Conservation (phyloP, 805 yeast species). For the Tetrapisispora iriomotensis region DNA sequence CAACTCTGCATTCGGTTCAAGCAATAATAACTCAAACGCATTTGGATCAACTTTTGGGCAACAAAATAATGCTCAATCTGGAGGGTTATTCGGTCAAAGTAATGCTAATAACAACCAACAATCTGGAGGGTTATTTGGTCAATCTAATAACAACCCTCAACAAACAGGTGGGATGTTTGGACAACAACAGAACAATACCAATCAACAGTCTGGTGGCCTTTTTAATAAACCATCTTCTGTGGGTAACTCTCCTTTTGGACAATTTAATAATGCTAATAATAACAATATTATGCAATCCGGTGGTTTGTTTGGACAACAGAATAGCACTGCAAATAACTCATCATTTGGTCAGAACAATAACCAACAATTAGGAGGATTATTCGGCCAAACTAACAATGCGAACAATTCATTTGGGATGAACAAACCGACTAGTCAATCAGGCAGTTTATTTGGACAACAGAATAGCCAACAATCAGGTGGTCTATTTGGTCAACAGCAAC, state of each 20-base stretch:
- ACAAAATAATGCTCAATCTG: slow-evolving; percentile 12
- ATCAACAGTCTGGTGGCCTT: no score
- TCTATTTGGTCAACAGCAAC: slow-evolving; percentile 24
- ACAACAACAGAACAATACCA: slow-evolving; percentile 9
- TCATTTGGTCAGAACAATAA: slow-evolving; percentile 32
- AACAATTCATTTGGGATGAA: neutral
- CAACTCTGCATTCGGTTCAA: slow-evolving; percentile 8
- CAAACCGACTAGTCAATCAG: slow-evolving; percentile 7
- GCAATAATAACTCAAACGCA: neutral
- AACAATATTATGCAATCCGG: slow-evolving; percentile 9
- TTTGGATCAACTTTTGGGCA: slow-evolving; percentile 27
- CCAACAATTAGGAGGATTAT: slow-evolving; percentile 20
- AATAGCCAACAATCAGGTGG: slow-evolving; percentile 23
- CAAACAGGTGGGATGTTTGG: slow-evolving; percentile 18
- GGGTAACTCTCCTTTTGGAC: no score
- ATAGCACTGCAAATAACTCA: slow-evolving; percentile 16
- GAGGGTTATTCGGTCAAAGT: slow-evolving; percentile 21
- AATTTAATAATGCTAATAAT: slow-evolving; percentile 19
- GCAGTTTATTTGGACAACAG: slow-evolving; percentile 34
- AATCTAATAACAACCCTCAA: slow-evolving; percentile 3
- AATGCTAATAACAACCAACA: slow-evolving; percentile 8
- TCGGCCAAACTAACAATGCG: slow-evolving; percentile 21
- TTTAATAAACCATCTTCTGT: no score
- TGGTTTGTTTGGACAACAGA: slow-evolving; percentile 33
- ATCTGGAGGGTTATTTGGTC: slow-evolving; percentile 16